phyloP scores from a whole-genome alignment of 805 yeast species.

The Torulaspora maleeae region DNA sequence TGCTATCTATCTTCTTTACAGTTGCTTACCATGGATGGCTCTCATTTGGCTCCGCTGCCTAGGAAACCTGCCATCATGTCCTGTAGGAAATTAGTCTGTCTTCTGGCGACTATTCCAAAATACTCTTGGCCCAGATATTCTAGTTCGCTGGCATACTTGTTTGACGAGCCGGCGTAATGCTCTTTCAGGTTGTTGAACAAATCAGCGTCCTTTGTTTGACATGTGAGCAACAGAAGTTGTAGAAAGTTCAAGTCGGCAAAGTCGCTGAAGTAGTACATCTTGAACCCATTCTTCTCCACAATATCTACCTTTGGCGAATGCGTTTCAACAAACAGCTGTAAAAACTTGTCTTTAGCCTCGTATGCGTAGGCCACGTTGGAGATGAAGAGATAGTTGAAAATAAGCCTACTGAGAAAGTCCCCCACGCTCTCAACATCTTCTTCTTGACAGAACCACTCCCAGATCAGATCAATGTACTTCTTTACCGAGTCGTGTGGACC shows the following conservation, averaged over 20 bases:
- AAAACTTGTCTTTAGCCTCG: constrained; percentile 38
- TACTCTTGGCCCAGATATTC: constrained; percentile 56
- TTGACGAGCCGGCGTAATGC: constrained; percentile 41
- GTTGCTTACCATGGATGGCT: not conserved
- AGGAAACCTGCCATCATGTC: constrained; percentile 73
- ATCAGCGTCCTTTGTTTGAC: constrained; percentile 50
- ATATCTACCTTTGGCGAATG: constrained; percentile 21
- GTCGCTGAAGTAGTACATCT: constrained; percentile 39
- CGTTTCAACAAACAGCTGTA: constrained; percentile 32
- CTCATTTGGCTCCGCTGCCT: constrained; percentile 35
- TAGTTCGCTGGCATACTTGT: constrained; percentile 39
- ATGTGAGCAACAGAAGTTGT: constrained; percentile 57
- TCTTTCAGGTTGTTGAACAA: constrained; percentile 50
- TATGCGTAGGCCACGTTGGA: constrained; percentile 59
- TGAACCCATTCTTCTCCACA: constrained; percentile 33
- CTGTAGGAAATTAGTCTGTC: constrained; percentile 54
- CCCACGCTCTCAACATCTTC: constrained; percentile 31
- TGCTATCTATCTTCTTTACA: constrained; percentile 4
- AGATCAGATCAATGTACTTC: constrained; percentile 42
- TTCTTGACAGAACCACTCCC: constrained; percentile 44
- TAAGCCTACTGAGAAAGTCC: constrained; percentile 49
- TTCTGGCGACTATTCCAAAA: constrained; percentile 53
- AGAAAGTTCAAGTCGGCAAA: constrained; percentile 58
- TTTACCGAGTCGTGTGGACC: constrained; percentile 58
- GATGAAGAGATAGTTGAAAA: constrained; percentile 67